These are phyloP conservation scores for Tausonia pullulans DNA, from an alignment of 1,284 basidiomycete species.

Conservation along the genomic window DNA sequence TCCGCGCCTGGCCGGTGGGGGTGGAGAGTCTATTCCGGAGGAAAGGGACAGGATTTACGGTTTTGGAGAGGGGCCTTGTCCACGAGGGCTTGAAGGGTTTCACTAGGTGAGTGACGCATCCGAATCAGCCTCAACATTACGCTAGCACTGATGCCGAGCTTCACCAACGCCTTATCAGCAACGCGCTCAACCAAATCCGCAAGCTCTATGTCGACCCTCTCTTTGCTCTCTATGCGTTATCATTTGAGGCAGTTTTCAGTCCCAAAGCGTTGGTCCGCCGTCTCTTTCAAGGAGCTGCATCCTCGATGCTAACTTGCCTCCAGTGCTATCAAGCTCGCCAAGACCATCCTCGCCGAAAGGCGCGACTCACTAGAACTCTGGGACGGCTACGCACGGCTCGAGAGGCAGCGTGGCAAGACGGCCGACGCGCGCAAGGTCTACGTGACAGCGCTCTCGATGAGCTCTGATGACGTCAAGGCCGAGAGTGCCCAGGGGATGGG, in stretches of 20 bases:
- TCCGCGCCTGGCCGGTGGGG: constrained; percentile 4
- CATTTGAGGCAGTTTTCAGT: not conserved
- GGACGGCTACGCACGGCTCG: constrained; percentile 69
- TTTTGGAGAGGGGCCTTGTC: not conserved
- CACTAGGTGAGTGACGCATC: not conserved
- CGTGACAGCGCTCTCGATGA: constrained; percentile 43
- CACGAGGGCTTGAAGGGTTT: not conserved
- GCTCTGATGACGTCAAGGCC: constrained; percentile 19
- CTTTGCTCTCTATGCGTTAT: constrained; percentile 8
- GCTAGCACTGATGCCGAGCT: no score
- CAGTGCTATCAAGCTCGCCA: constrained; percentile 64
- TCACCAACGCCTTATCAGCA: not conserved
- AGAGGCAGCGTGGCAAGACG: constrained; percentile 55
- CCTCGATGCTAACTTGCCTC: not conserved
- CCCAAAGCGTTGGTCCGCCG: not conserved
- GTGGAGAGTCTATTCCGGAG: not conserved
- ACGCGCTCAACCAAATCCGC: constrained; percentile 3
- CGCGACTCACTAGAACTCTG: constrained; percentile 62
- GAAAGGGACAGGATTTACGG: not conserved
- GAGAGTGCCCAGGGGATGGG: constrained; percentile 11
- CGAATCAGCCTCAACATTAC: no score
- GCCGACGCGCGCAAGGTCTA: constrained; percentile 76
- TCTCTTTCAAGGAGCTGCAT: not conserved
- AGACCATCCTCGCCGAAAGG: constrained; percentile 50
- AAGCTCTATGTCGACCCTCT: not conserved